Evolutionary conservation across 2,329 filamentous ascomycete genomes (phyloP).

Genomic region (Alternaria infectoria): DNA sequence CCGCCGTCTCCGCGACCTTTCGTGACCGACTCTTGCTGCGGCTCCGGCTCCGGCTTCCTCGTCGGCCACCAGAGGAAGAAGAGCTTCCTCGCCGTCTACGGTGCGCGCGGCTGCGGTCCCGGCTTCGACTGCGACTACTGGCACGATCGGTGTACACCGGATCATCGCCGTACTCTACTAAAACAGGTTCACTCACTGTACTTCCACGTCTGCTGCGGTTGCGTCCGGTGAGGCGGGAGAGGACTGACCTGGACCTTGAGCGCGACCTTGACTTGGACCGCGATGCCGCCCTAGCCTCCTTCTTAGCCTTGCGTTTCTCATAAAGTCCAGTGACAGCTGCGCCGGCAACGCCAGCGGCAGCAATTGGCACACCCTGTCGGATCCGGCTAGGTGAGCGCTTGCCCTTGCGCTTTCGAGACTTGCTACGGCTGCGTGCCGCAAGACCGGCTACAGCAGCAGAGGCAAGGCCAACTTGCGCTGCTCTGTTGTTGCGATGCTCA

Average conservation of each 20-base stretch:
- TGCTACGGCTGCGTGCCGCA: constrained; percentile 63
- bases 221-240: constrained; percentile 47
- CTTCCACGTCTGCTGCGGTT: constrained; percentile 48
- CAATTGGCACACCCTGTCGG: constrained; percentile 64
- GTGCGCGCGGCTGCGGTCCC: constrained; percentile 26
- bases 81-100: constrained; percentile 52
- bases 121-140: constrained; percentile 27
- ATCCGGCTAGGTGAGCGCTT: constrained; percentile 63
- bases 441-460: constrained; percentile 68
- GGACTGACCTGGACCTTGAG: constrained; percentile 55
- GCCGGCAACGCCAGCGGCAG: constrained; percentile 65
- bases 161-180: constrained; percentile 70
- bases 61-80: constrained; percentile 46
- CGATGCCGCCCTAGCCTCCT: constrained; percentile 58
- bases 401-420: constrained; percentile 60
- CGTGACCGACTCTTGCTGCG: constrained; percentile 58
- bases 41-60: constrained; percentile 42
- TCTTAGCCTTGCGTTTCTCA: constrained; percentile 67
- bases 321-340: constrained; percentile 68
- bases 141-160: constrained; percentile 63
- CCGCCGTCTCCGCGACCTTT: constrained; percentile 61
- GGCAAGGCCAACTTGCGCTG: constrained; percentile 67
- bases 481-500: constrained; percentile 63
- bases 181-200: constrained; percentile 56
- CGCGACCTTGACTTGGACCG: constrained; percentile 48